Evolutionary conservation across 176 grass and related monocot species (phyloP).

Genomic region (Cenchrus purpureus): DNA sequence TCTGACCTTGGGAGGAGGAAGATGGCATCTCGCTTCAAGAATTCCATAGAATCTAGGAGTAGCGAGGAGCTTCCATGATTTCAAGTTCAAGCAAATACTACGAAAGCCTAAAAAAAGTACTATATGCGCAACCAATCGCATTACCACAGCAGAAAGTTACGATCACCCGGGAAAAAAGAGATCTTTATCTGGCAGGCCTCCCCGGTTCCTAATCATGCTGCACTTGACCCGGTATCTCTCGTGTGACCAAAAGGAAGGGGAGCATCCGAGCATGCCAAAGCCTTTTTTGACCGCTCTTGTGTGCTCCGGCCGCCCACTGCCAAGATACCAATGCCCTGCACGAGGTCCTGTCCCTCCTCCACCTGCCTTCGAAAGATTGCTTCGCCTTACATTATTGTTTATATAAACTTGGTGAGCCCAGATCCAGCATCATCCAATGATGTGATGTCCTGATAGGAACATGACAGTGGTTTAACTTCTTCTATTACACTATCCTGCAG

Average conservation of each 20-base stretch:
- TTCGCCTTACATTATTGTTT: neutral
- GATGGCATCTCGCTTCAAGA: neutral
- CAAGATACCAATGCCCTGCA: conserved; percentile 5
- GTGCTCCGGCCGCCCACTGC: conserved; percentile 9
- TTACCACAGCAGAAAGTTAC: neutral
- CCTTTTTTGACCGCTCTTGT: conserved; percentile 51
- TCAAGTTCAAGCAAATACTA: neutral
- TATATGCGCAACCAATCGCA: neutral
- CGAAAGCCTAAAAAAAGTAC: neutral
- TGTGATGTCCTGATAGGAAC: neutral
- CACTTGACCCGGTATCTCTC: conserved; percentile 52
- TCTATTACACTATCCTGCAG: neutral
- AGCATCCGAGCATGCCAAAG: neutral
- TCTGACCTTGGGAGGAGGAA: neutral
- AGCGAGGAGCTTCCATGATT: neutral
- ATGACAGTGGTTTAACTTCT: neutral
- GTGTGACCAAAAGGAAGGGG: conserved; percentile 35
- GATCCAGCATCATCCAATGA: neutral
- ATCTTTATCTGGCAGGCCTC: conserved; percentile 36
- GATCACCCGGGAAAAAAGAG: neutral
- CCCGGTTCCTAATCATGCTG: conserved; percentile 41
- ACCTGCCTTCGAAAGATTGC: neutral
- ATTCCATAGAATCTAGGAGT: neutral
- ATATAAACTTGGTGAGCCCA: neutral
- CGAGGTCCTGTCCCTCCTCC: neutral